Percentiles rank a stretch among this genome's conserved stretches.
Evolutionary conservation across 108 stramenopile species (phyloP).

Genomic region (Nitzschia sp.): DNA sequence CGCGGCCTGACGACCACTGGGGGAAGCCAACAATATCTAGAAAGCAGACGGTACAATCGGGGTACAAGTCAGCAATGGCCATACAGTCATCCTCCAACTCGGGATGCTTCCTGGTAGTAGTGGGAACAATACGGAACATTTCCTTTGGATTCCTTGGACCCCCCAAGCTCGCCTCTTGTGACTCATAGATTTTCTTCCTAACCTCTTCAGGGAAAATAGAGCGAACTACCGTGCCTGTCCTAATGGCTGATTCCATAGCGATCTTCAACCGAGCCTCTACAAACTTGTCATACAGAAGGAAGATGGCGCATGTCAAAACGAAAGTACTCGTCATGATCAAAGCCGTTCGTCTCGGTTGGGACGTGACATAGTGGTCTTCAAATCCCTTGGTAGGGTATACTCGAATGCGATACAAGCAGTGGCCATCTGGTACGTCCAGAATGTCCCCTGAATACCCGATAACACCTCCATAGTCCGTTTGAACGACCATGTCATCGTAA

Average conservation of each 20-base stretch:
- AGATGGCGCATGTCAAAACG: neutral
- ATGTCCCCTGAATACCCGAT: neutral
- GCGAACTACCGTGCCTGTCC: neutral
- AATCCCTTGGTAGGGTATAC: neutral
- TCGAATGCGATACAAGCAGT: neutral
- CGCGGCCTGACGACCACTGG: neutral
- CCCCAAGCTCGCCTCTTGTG: neutral
- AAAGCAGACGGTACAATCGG: neutral
- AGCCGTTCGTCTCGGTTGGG: neutral
- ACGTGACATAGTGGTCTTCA: neutral
- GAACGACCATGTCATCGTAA: constrained; percentile 15
- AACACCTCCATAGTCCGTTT: too few species aligned
- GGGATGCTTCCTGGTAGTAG: neutral
- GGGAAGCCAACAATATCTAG: neutral
- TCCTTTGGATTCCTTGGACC: too few species aligned
- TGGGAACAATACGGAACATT: neutral
- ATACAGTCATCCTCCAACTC: neutral
- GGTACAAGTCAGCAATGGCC: neutral
- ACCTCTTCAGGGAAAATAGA: neutral
- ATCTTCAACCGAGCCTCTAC: too few species aligned
- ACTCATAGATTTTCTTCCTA: neutral
- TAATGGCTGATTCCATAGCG: neutral
- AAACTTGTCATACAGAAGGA: neutral
- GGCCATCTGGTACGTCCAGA: constrained; percentile 6
- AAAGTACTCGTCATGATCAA: neutral